Percentiles rank a stretch among this genome's conserved stretches.
Conservation (phyloP, 345 rosid genomes). For the Nasturtium officinale region DNA sequence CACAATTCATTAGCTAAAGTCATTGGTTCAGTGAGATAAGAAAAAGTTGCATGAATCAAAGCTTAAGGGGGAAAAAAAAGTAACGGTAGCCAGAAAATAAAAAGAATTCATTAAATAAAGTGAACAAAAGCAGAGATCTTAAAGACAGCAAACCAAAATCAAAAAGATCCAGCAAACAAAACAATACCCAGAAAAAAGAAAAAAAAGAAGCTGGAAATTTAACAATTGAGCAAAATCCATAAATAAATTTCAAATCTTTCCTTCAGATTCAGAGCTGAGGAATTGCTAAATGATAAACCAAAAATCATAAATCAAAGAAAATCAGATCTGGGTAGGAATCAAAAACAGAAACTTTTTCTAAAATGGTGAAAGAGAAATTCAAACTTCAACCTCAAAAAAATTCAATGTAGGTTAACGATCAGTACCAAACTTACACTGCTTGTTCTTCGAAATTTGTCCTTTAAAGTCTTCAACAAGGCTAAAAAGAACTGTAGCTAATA, state of each 20-base stretch:
- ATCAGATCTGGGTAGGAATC: slow-evolving; percentile 27
- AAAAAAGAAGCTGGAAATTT: not conserved
- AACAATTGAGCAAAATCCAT: slow-evolving; percentile 10
- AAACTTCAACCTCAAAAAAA: slow-evolving; percentile 35
- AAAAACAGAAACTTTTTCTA: slow-evolving; percentile 5
- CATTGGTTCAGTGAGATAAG: not conserved
- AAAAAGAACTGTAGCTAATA: slow-evolving; percentile 19
- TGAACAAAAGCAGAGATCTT: slow-evolving; percentile 38
- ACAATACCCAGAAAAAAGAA: not conserved
- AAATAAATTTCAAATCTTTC: slow-evolving; percentile 12
- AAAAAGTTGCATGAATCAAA: not conserved
- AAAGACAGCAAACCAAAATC: slow-evolving; percentile 12
- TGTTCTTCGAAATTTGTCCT: slow-evolving; percentile 32
- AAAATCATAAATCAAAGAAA: not conserved
- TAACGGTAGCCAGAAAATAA: not conserved
- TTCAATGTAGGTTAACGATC: slow-evolving; percentile 4
- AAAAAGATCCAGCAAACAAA: not conserved
- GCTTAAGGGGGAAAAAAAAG: not conserved
- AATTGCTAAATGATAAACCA: not conserved
- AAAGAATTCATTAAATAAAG: slow-evolving; percentile 9
- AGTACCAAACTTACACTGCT: slow-evolving; percentile 14
- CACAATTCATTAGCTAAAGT: not conserved
- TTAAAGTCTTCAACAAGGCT: not conserved
- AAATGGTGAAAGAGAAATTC: not conserved
- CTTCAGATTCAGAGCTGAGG: not conserved